Percentiles rank a stretch among this genome's conserved stretches.
Conservation (phyloP, 495 filamentous ascomycete genomes). For the Penicillium odoratum region DNA sequence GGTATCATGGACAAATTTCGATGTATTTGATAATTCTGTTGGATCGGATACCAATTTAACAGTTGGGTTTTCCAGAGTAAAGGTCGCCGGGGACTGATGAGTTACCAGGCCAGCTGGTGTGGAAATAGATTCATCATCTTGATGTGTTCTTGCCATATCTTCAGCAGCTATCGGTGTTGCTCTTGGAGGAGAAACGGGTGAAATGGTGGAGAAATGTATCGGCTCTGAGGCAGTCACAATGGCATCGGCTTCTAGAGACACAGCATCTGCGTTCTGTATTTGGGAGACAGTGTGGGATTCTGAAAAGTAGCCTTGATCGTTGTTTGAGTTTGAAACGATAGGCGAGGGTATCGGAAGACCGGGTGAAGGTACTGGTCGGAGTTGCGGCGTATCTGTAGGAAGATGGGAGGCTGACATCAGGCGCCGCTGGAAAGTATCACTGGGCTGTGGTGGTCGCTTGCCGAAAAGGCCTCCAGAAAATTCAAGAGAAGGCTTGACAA, state of each 20-base stretch:
- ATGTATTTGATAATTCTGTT: neutral
- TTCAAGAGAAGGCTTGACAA: conserved; percentile 27
- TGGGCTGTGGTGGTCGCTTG: conserved; percentile 7
- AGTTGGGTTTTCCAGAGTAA: neutral
- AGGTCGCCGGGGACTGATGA: neutral
- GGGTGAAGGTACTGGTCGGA: conserved; percentile 47
- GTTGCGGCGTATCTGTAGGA: conserved; percentile 44
- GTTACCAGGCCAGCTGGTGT: neutral
- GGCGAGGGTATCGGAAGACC: conserved; percentile 49
- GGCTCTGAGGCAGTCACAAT: neutral
- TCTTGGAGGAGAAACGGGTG: neutral
- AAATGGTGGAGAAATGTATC: neutral
- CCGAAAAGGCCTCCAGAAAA: conserved; percentile 14
- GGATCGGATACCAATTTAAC: neutral
- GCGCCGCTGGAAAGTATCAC: conserved; percentile 7
- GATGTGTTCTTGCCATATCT: neutral
- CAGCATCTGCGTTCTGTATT: neutral
- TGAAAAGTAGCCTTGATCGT: conserved; percentile 34
- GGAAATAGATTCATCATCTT: neutral
- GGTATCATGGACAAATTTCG: neutral
- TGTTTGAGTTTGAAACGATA: conserved; percentile 32
- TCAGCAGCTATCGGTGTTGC: neutral
- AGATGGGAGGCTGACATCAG: conserved; percentile 12
- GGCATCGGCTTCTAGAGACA: neutral
- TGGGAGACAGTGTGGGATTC: conserved; percentile 15